These are phyloP conservation scores for Erysimum cheiri DNA, from an alignment of 441 rosid species.

Conservation along the genomic window DNA sequence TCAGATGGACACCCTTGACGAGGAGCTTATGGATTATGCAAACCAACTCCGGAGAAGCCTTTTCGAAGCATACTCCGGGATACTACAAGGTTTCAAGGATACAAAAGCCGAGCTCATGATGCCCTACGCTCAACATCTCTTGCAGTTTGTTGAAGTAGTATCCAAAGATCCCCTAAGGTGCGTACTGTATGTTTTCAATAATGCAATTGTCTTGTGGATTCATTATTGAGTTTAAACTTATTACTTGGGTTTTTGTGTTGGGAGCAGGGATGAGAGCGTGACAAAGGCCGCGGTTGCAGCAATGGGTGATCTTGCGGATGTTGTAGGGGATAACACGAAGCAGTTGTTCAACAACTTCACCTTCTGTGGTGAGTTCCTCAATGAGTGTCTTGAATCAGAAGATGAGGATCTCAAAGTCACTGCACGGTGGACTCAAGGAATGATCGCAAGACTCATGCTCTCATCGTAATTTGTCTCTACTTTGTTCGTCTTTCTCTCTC, in stretches of 20 bases:
- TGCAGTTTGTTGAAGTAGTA: slow-evolving; percentile 81
- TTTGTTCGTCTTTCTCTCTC: slow-evolving; percentile 19
- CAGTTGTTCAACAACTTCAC: slow-evolving; percentile 63
- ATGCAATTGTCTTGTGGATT: background rate
- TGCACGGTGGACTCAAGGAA: slow-evolving; percentile 84
- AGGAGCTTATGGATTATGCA: slow-evolving; percentile 82
- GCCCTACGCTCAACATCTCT: slow-evolving; percentile 83
- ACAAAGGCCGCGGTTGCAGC: slow-evolving; percentile 93
- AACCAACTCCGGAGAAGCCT: slow-evolving; percentile 87
- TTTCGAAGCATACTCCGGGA: slow-evolving; percentile 92
- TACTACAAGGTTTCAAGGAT: slow-evolving; percentile 89
- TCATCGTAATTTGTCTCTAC: slow-evolving; percentile 45
- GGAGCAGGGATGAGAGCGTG: slow-evolving; percentile 78
- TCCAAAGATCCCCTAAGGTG: slow-evolving; percentile 77
- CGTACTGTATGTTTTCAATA: background rate
- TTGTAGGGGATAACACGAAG: slow-evolving; percentile 78
- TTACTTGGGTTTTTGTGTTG: background rate
- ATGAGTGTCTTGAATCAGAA: slow-evolving; percentile 78
- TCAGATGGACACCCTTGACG: slow-evolving; percentile 71
- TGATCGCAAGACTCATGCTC: slow-evolving; percentile 82
- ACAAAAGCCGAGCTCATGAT: slow-evolving; percentile 78
- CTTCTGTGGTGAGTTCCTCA: slow-evolving; percentile 67
- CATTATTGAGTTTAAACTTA: background rate
- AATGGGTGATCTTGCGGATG: slow-evolving; percentile 94
- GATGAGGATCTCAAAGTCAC: slow-evolving; percentile 89